A percentile compares a stretch with the other conserved stretches of the same genome.
Evolutionary conservation across 2,329 filamentous ascomycete genomes (phyloP).

Genomic region (Phyllosticta ampelicida): DNA sequence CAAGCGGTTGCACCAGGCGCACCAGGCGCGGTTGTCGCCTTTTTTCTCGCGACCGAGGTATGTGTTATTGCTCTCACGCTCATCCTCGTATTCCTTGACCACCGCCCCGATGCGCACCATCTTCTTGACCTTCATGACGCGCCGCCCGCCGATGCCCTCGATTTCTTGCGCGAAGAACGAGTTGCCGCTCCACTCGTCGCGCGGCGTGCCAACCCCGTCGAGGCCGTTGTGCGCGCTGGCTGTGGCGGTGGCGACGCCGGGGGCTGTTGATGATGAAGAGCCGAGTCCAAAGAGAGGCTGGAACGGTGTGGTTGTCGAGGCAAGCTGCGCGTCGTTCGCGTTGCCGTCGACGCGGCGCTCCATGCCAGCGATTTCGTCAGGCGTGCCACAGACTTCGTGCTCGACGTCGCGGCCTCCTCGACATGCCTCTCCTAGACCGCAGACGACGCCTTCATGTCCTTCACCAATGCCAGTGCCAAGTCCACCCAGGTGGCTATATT

Average conservation of each 20-base stretch:
- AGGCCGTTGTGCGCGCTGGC: conserved; percentile 12
- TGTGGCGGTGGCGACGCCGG: conserved; percentile 8
- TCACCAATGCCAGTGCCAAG: conserved; percentile 81
- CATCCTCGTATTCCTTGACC: conserved; percentile 72
- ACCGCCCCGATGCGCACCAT: conserved; percentile 72
- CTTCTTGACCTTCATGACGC: conserved; percentile 81
- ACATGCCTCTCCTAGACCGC: conserved; percentile 67
- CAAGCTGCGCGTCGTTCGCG: neutral
- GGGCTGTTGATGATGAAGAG: neutral
- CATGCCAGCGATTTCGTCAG: neutral
- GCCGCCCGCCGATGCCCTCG: conserved; percentile 75
- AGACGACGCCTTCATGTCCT: conserved; percentile 78
- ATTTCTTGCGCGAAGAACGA: conserved; percentile 84
- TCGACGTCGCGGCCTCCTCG: conserved; percentile 67
- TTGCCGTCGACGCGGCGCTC: neutral
- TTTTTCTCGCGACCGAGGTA: conserved; percentile 61
- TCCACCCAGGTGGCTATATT: conserved; percentile 73
- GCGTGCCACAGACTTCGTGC: conserved; percentile 62
- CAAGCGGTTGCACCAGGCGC: conserved; percentile 78
- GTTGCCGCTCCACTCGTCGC: conserved; percentile 38
- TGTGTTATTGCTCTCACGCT: conserved; percentile 32
- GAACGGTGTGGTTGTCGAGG: neutral
- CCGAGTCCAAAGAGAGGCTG: neutral
- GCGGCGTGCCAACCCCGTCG: conserved; percentile 28
- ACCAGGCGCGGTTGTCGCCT: conserved; percentile 68